phyloP scores from a whole-genome alignment of 148 eudicot species.

The Vaccinium darrowii region DNA sequence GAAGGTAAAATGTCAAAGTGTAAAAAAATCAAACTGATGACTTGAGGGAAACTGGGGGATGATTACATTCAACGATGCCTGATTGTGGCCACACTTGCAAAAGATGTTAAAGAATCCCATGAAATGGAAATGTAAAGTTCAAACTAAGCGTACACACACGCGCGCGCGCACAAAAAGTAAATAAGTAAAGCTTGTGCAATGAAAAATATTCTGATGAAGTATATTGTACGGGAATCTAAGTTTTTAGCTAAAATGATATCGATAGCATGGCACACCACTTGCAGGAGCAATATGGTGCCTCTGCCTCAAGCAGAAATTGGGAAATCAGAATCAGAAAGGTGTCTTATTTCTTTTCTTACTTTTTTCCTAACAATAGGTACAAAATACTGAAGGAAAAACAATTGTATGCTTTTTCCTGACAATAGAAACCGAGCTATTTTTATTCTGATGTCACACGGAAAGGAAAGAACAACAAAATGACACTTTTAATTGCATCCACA shows the following conservation, averaged over 20 bases:
- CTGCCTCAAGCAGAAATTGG: no score
- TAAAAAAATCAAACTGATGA: neutral
- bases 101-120: neutral
- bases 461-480: neutral
- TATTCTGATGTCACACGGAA: neutral
- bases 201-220: neutral
- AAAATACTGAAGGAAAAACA: no score
- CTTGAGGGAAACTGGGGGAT: neutral
- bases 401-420: no score
- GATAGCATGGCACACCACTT: neutral
- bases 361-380: no score
- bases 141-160: neutral
- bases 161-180: neutral
- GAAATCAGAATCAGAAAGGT: no score
- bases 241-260: neutral
- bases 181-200: neutral
- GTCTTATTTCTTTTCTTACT: neutral
- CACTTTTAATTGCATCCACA: no score
- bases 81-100: neutral
- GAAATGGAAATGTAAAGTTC: neutral
- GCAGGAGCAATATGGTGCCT: no score
- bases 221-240: neutral
- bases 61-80: constrained; percentile 39
- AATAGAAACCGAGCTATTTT: no score
- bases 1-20: neutral